Conservation (phyloP, 164 flowering plant species). For the Protea cynaroides region DNA sequence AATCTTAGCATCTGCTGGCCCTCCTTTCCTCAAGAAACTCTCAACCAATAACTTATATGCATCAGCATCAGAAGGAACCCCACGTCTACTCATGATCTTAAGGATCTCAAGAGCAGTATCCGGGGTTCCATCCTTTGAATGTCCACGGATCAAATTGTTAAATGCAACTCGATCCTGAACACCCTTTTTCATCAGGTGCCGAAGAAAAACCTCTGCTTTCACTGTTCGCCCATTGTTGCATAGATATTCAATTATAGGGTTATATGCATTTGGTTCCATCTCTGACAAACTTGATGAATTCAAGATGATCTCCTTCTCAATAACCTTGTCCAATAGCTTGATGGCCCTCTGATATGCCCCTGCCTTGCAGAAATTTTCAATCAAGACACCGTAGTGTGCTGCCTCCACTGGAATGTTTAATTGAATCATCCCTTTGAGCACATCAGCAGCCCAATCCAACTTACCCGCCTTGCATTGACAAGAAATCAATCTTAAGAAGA, state of each 20-base stretch:
- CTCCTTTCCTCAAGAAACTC: slow-evolving; percentile 70
- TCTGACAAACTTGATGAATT: slow-evolving; percentile 44
- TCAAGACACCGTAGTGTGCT: slow-evolving; percentile 82
- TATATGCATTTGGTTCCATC: slow-evolving; percentile 68
- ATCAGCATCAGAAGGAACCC: slow-evolving; percentile 44
- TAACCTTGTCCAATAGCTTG: slow-evolving; percentile 60
- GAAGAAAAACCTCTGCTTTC: slow-evolving; percentile 61
- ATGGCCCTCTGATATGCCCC: slow-evolving; percentile 56
- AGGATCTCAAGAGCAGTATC: slow-evolving; percentile 65
- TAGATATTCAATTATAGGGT: slow-evolving; percentile 61
- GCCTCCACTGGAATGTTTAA: slow-evolving; percentile 73
- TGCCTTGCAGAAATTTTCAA: slow-evolving; percentile 64
- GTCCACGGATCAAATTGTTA: slow-evolving; percentile 70
- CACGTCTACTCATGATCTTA: slow-evolving; percentile 73
- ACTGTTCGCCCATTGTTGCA: slow-evolving; percentile 60
- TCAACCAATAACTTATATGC: slow-evolving; percentile 44
- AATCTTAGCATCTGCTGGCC: slow-evolving; percentile 77
- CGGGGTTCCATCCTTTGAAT: slow-evolving; percentile 66
- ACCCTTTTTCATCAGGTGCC: slow-evolving; percentile 82
- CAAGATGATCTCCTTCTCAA: slow-evolving; percentile 69
- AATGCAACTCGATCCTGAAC: slow-evolving; percentile 64
- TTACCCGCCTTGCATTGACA: slow-evolving; percentile 58
- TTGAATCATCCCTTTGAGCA: slow-evolving; percentile 68
- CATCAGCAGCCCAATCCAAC: slow-evolving; percentile 68
- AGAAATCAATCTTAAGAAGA: slow-evolving; percentile 53